Evolutionary conservation across 305 asterid species (phyloP).

Genomic region (Fraxinus sp.): DNA sequence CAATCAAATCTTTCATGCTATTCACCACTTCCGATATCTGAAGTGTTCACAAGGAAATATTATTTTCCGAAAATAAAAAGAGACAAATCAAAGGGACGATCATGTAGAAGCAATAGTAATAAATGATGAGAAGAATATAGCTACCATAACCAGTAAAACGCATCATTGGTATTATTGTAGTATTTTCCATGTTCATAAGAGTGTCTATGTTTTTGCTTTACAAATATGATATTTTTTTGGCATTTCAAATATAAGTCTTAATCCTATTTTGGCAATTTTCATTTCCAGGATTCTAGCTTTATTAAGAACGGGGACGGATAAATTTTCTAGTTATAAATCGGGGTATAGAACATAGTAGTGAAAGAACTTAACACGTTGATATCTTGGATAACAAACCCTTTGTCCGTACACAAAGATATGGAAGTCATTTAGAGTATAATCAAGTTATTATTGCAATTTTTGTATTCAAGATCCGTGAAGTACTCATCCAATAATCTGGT

Average conservation of each 20-base stretch:
- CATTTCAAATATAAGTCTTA: not conserved
- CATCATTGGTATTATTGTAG: not conserved
- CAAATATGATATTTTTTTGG: not conserved
- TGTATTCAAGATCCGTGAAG: not conserved
- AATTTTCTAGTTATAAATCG: not conserved
- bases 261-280: not conserved
- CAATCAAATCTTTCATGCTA: constrained; percentile 56
- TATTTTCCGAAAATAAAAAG: not conserved
- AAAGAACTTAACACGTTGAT: not conserved
- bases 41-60: constrained; percentile 10
- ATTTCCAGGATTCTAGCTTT: not conserved
- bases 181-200: not conserved
- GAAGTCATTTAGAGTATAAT: not conserved
- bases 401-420: not conserved
- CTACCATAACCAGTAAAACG: not conserved
- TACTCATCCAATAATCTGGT: not conserved
- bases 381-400: not conserved
- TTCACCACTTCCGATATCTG: constrained; percentile 63
- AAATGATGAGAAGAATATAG: not conserved
- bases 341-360: not conserved
- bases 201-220: not conserved
- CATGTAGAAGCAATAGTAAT: not conserved
- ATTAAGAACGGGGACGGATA: not conserved
- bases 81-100: not conserved
- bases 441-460: not conserved